These are phyloP conservation scores for Candida ipomoeae DNA, from an alignment of 805 yeast species.

Conservation along the genomic window DNA sequence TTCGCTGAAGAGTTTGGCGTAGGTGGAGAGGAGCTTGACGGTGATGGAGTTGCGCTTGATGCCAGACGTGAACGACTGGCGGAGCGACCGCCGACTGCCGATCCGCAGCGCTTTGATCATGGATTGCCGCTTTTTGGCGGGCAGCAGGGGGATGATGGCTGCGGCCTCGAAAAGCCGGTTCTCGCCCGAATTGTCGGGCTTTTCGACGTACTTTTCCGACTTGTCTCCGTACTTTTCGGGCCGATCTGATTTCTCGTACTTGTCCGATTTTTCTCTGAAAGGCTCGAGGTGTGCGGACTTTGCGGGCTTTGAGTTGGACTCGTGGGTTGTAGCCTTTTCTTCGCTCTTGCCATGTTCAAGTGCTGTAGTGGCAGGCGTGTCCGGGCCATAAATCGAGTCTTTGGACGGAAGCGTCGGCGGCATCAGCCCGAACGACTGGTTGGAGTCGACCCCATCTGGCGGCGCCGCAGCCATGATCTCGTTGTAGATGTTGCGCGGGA, in stretches of 20 bases:
- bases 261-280: neutral
- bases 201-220: neutral
- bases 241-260: neutral
- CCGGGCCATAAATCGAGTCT: slow-evolving; percentile 21
- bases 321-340: slow-evolving; percentile 7
- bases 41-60: slow-evolving; percentile 69
- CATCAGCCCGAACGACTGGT: slow-evolving; percentile 21
- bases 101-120: slow-evolving; percentile 21
- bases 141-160: neutral
- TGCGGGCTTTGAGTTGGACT: neutral
- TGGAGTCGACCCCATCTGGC: neutral
- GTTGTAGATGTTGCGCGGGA: slow-evolving; percentile 42
- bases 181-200: neutral
- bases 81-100: slow-evolving; percentile 32
- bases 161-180: slow-evolving; percentile 7
- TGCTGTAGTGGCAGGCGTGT: slow-evolving; percentile 9
- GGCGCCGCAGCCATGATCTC: slow-evolving; percentile 31
- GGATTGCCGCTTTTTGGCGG: slow-evolving; percentile 24
- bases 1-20: slow-evolving; percentile 64
- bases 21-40: slow-evolving; percentile 63
- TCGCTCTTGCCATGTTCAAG: slow-evolving; percentile 6
- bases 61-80: slow-evolving; percentile 40
- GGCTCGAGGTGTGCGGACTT: too few relatives aligned
- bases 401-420: slow-evolving; percentile 43
- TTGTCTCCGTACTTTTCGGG: neutral